Base-by-base conservation (phyloP, 1,284 basidiomycete genomes). In the Singerocomus inundabilis region DNA sequence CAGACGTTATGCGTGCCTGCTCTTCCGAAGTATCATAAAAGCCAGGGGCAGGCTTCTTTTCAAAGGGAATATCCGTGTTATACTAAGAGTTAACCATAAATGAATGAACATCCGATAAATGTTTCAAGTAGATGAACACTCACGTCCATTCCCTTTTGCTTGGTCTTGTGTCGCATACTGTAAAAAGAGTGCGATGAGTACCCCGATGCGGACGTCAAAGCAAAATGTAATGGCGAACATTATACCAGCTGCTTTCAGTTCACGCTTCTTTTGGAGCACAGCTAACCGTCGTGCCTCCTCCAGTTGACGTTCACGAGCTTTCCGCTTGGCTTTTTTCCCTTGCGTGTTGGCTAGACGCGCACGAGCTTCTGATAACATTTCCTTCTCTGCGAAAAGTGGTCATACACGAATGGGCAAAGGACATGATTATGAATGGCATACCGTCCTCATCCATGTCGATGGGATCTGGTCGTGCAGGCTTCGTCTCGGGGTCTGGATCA, bases 391-490 rank as follows among this genome's bases (percentile, higher is more conserved):
- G 36, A 46, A 44, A 32, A n/a, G 10, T 33, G 24, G 39, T 57
- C 37, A 55, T 37, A 48, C 38, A 31, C 24, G 31, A 5, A 39
- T 10, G 28, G 24, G 16, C 8, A 37, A 32, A 16, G 15, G 34
- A 13, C 44, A 16, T 21, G 31, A 31, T 42, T 18, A 37, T 38
- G 21, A 26, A 21, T n/a, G 21, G 16, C 11, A 70, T 79, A 88
- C 91, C 91, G 67, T 96, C 97, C 71, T 99, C 97, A 70, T 99
- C 97, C 97, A 99, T 99, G 73, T 99, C 97, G 63, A 99, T 97
- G 6, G 97, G 96, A 75, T 99, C 97, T 6, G 97, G 97, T 28
- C 96, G 80, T 2, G 97, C 97, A 42, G 97, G 93, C 67, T 98
- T 96, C 11, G 96, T 97, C 71, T 99, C 97, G 2, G 97, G 97